Base-by-base conservation (phyloP, 768 basidiomycete species). In the Leccinum fibrillosum region DNA sequence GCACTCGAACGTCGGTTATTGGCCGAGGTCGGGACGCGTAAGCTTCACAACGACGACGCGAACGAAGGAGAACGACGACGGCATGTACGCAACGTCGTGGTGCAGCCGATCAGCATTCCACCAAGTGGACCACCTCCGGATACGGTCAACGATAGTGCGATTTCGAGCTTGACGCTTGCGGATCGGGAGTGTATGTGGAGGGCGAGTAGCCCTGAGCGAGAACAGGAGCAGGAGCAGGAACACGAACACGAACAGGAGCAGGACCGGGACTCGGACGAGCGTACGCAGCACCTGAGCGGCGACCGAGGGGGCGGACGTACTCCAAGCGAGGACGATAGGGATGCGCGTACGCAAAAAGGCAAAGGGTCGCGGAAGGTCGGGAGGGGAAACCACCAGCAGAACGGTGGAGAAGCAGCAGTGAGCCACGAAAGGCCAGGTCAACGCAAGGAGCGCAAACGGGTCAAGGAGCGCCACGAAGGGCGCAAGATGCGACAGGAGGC, bases 1-100 rank as follows among this genome's bases (percentile, higher is more conserved):
- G 89, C 85, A 3, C 73, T 92, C 8, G 90, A 92, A 66, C 77
- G 82, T 50, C 76, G 84, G 53, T 74, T 92, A 4, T 71, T 88
- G 1, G 84, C 82, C 0, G 84, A 91, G 64, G 89, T 92, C 7
- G 90, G 90, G 26, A 91, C 89, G 19, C 78, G 85, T 52, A 78
- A 74, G 65, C 60, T 69, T 0, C 72, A 75, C n/a, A 60, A 56
- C 17, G 64, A 68, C 26, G 57, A 62, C 9, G 10, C n/a, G 39
- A 19, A 42, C 39, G n/a, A 42, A 42, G 39, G 39, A 42, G 39
- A 42, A 42, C 39, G 39, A 44, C 66, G 68, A 11, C 73, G 76
- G 0, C 75, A 79, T 42, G 74, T 77, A 8, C 70, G 76, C 47
- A 61, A 67, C 34, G 67, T 78, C 45, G 62, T 79, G 19, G 62